Evolutionary conservation across 345 rosid species (phyloP).

Genomic region (Erysimum cheiranthoides): DNA sequence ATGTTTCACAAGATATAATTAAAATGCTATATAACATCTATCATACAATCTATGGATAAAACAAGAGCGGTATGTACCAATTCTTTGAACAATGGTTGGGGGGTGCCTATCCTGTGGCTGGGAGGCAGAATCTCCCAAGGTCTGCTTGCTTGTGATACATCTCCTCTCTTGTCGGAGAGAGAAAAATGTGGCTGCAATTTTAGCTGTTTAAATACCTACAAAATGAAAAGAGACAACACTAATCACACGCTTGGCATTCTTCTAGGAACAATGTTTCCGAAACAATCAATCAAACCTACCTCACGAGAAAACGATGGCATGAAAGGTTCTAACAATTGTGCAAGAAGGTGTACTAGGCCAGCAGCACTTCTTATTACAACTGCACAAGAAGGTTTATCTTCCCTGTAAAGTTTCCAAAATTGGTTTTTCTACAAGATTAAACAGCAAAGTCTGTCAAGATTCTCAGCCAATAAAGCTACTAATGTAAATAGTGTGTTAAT

Average conservation of each 20-base stretch:
- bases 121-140: slow-evolving; percentile 84
- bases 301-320: slow-evolving; percentile 79
- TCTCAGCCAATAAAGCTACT: too few relatives aligned
- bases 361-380: slow-evolving; percentile 76
- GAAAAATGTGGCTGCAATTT: slow-evolving; percentile 67
- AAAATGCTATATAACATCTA: too few relatives aligned
- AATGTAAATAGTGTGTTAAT: too few relatives aligned
- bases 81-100: slow-evolving; percentile 84
- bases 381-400: slow-evolving; percentile 69
- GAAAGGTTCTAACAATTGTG: slow-evolving; percentile 85
- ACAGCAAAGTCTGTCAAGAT: too few relatives aligned
- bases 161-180: slow-evolving; percentile 69
- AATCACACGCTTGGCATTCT: neutral
- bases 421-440: slow-evolving; percentile 50
- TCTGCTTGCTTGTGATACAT: slow-evolving; percentile 58
- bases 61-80: slow-evolving; percentile 41
- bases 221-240: neutral
- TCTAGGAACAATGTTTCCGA: too few relatives aligned
- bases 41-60: too few relatives aligned
- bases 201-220: slow-evolving; percentile 82
- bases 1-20: too few relatives aligned
- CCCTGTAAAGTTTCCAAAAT: slow-evolving; percentile 87
- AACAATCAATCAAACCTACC: too few relatives aligned
- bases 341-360: slow-evolving; percentile 83
- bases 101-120: slow-evolving; percentile 71